Conservation (phyloP, 2,329 filamentous ascomycete species). For the Calonectria hawksworthii region DNA sequence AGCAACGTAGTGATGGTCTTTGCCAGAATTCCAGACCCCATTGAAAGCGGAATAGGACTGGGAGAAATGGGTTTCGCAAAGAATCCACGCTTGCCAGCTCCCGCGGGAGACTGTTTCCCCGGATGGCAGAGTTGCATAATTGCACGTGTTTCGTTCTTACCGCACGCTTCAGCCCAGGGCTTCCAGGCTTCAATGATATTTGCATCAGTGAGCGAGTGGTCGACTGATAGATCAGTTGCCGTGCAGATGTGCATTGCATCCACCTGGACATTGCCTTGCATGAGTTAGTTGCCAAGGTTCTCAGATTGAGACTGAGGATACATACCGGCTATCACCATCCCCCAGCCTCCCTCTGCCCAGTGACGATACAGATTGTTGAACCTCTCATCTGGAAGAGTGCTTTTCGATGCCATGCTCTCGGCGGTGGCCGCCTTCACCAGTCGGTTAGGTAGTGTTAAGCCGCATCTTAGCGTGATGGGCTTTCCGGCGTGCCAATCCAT, state of each 20-base stretch:
- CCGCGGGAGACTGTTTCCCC: neutral
- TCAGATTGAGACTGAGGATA: neutral
- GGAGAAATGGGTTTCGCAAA: neutral
- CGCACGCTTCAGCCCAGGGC: neutral
- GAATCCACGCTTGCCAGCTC: neutral
- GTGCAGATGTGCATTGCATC: slow-evolving; percentile 19
- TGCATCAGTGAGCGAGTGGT: slow-evolving; percentile 12
- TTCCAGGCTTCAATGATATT: neutral
- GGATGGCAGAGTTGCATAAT: slow-evolving; percentile 2
- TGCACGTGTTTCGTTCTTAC: neutral
- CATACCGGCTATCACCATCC: slow-evolving; percentile 58
- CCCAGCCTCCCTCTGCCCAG: slow-evolving; percentile 67
- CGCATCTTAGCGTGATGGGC: neutral
- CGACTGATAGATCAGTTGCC: slow-evolving; percentile 13
- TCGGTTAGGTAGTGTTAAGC: neutral
- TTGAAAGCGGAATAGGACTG: neutral
- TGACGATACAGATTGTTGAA: slow-evolving; percentile 58
- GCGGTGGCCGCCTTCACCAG: neutral
- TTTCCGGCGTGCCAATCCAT: neutral
- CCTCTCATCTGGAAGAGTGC: slow-evolving; percentile 55
- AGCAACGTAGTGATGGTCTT: neutral
- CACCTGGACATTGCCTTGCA: slow-evolving; percentile 1
- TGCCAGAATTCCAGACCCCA: neutral
- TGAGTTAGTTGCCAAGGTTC: neutral
- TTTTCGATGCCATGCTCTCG: neutral